These are phyloP conservation scores for Actinomortierella ambigua DNA, from an alignment of 371 early-diverging fungal genomes.

Conservation along the genomic window DNA sequence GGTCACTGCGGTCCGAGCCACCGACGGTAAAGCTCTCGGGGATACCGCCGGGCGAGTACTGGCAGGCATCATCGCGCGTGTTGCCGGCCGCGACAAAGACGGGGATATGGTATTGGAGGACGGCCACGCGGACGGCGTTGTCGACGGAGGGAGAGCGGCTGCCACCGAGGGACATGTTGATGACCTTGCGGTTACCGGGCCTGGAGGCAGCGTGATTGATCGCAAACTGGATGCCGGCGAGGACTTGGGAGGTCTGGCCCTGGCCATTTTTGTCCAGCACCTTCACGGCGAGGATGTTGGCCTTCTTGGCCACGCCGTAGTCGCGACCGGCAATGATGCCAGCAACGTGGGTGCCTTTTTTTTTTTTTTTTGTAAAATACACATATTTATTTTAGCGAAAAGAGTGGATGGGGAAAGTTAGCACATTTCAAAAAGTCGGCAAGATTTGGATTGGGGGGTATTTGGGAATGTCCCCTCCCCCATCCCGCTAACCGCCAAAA, in stretches of 20 bases:
- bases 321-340: constrained; percentile 58
- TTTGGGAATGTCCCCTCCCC: too few relatives aligned
- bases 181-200: constrained; percentile 45
- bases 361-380: background rate
- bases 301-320: constrained; percentile 63
- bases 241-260: constrained; percentile 63
- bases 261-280: constrained; percentile 60
- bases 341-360: constrained; percentile 57
- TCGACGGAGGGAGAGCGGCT: constrained; percentile 49
- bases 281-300: constrained; percentile 60
- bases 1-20: constrained; percentile 54
- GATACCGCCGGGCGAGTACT: constrained; percentile 66
- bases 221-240: constrained; percentile 60
- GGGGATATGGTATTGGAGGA: constrained; percentile 42
- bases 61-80: constrained; percentile 65
- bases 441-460: too few relatives aligned
- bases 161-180: constrained; percentile 71
- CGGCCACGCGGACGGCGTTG: constrained; percentile 53
- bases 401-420: background rate
- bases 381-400: background rate
- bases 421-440: constrained; percentile 48
- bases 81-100: constrained; percentile 79
- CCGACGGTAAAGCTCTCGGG: constrained; percentile 72
- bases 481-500: background rate
- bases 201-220: constrained; percentile 35